A percentile compares a stretch with the other conserved stretches of the same genome.
These are phyloP conservation scores for Circinella minor DNA, from an alignment of 371 early-diverging fungal genomes.

Conservation along the genomic window DNA sequence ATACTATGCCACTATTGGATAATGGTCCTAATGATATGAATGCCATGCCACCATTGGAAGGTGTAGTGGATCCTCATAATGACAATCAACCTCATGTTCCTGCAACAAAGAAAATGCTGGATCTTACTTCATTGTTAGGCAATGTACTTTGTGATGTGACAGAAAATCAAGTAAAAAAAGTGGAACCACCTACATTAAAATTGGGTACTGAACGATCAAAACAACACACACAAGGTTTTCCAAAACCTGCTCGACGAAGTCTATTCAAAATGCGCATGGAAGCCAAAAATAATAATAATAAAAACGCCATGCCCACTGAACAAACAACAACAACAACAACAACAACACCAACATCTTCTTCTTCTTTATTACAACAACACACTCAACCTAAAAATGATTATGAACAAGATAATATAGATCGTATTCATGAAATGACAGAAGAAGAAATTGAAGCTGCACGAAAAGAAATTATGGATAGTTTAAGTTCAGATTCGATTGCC, in stretches of 20 bases:
- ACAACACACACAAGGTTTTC: conserved; percentile 55
- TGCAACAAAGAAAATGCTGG: conserved; percentile 45
- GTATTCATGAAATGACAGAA: conserved; percentile 63
- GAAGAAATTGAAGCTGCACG: conserved; percentile 66
- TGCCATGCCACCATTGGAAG: conserved; percentile 22
- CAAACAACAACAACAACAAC: conserved; percentile 14
- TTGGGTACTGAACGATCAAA: conserved; percentile 20
- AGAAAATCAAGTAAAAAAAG: conserved; percentile 43
- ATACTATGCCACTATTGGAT: conserved; percentile 12
- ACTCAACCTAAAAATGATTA: conserved; percentile 36
- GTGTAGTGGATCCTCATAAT: conserved; percentile 33
- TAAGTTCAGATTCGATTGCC: conserved; percentile 62
- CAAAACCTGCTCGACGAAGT: conserved; percentile 59
- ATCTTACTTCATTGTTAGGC: conserved; percentile 52
- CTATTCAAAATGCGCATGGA: conserved; percentile 38
- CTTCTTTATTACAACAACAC: conserved; percentile 8
- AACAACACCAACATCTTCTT: conserved; percentile 4
- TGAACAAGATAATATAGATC: conserved; percentile 60
- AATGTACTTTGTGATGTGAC: conserved; percentile 54
- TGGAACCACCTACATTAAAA: conserved; percentile 30
- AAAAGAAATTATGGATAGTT: conserved; percentile 56
- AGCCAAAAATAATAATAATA: conserved; percentile 11
- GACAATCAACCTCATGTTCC: conserved; percentile 31
- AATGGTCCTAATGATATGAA: conserved; percentile 8
- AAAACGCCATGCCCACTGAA: conserved; percentile 16